Conservation (phyloP, 164 flowering plant species). For the Magnolia sinica region DNA sequence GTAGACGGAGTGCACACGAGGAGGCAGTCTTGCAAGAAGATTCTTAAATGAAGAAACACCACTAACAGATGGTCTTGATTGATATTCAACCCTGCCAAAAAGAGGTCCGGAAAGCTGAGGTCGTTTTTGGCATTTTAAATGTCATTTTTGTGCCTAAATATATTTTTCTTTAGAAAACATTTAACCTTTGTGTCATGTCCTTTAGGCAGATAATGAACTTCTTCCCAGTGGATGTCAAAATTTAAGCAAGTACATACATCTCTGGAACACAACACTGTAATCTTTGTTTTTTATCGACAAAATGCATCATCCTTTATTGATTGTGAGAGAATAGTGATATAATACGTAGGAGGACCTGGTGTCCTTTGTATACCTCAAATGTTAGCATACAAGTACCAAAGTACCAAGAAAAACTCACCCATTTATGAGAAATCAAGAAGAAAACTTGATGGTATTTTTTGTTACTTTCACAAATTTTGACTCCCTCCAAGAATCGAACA, state of each 20-base stretch:
- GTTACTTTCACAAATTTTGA: neutral
- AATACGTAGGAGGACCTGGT: too few species aligned
- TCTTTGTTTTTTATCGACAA: too few species aligned
- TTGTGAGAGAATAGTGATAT: too few species aligned
- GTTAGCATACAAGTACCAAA: too few species aligned
- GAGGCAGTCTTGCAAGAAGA: conserved; percentile 77
- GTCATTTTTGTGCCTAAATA: neutral
- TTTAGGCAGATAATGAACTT: neutral
- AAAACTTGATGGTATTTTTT: neutral
- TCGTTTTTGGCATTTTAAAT: too few species aligned
- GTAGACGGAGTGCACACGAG: conserved; percentile 90
- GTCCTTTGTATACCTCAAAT: too few species aligned
- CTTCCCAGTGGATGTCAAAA: too few species aligned
- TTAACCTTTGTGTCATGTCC: neutral
- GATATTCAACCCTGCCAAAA: conserved; percentile 86
- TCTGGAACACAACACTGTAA: too few species aligned
- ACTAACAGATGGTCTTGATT: conserved; percentile 53
- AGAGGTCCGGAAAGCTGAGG: neutral
- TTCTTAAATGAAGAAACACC: conserved; percentile 80
- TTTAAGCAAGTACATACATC: too few species aligned
- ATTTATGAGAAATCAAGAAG: too few species aligned
- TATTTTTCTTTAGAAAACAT: neutral
- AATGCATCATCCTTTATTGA: too few species aligned
- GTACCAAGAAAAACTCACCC: too few species aligned
- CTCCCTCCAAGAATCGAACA: neutral